These are phyloP conservation scores for Macrotyloma uniflorum DNA, from an alignment of 306 rosid genomes.

Conservation along the genomic window DNA sequence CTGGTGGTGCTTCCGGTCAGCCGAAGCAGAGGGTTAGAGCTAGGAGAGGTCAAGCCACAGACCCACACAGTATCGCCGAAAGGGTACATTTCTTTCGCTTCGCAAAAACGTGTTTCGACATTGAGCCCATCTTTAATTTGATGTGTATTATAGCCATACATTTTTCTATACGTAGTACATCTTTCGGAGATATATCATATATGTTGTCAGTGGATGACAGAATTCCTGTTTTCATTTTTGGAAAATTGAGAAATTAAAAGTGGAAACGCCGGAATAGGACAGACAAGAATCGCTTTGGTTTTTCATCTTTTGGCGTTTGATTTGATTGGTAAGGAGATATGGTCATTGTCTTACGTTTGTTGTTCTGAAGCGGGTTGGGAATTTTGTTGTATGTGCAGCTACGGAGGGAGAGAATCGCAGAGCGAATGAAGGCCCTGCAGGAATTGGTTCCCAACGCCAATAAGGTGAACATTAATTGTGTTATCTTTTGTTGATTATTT, in stretches of 20 bases:
- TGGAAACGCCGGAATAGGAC: neutral
- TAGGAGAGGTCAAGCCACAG: constrained; percentile 96
- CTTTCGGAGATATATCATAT: neutral
- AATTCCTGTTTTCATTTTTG: neutral
- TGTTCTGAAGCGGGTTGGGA: neutral
- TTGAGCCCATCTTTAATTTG: neutral
- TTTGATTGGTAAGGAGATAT: constrained; percentile 19
- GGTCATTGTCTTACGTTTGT: neutral
- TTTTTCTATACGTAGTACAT: neutral
- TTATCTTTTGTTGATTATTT: neutral
- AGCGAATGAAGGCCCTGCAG: constrained; percentile 96
- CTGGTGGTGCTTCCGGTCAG: constrained; percentile 59
- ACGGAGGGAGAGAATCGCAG: constrained; percentile 98
- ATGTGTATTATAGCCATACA: neutral
- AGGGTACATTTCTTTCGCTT: constrained; percentile 53
- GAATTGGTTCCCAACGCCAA: constrained; percentile 97
- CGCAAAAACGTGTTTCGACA: too few relatives aligned
- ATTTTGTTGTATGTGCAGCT: constrained; percentile 54
- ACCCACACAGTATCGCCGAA: constrained; percentile 98
- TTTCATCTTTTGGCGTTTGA: neutral
- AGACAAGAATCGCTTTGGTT: neutral
- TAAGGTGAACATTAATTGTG: constrained; percentile 54
- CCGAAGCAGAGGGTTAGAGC: constrained; percentile 94
- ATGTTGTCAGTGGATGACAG: constrained; percentile 1
- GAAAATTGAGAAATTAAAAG: neutral